Evolutionary conservation across 495 filamentous ascomycete species (phyloP).

Genomic region (Xylaria flabelliformis): DNA sequence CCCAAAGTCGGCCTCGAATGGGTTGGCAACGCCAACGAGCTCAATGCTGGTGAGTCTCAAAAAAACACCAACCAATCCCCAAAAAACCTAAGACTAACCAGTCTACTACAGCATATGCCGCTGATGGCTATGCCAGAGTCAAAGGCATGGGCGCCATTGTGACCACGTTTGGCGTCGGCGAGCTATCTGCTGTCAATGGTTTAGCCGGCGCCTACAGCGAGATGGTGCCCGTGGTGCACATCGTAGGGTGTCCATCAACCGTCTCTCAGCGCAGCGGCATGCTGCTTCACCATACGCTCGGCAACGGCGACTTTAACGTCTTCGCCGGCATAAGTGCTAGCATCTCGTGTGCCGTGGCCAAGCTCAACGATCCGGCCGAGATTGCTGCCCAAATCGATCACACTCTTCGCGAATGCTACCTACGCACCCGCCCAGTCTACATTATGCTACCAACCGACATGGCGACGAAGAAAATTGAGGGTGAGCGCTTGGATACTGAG

Average conservation of each 20-base stretch:
- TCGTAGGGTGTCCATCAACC: conserved; percentile 75
- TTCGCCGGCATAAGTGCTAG: conserved; percentile 77
- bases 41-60: conserved; percentile 68
- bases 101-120: conserved; percentile 65
- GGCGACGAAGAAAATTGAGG: conserved; percentile 79
- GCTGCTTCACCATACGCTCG: conserved; percentile 92
- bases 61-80: background rate
- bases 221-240: conserved; percentile 78
- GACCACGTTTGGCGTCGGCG: conserved; percentile 83
- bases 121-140: conserved; percentile 79
- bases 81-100: conserved; percentile 55
- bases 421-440: conserved; percentile 79
- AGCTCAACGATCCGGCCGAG: conserved; percentile 71
- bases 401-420: conserved; percentile 78
- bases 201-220: conserved; percentile 77
- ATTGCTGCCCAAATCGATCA: conserved; percentile 80
- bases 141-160: conserved; percentile 75
- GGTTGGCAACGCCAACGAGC: conserved; percentile 82
- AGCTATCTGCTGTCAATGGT: conserved; percentile 76
- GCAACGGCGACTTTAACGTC: conserved; percentile 88
- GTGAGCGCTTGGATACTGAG: conserved; percentile 65
- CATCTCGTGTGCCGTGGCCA: conserved; percentile 73
- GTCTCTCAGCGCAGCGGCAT: conserved; percentile 64
- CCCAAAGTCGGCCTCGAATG: conserved; percentile 68
- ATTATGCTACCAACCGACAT: conserved; percentile 87